Evolutionary conservation across 2,329 filamentous ascomycete species (phyloP).

Genomic region (Didymella pinodella): DNA sequence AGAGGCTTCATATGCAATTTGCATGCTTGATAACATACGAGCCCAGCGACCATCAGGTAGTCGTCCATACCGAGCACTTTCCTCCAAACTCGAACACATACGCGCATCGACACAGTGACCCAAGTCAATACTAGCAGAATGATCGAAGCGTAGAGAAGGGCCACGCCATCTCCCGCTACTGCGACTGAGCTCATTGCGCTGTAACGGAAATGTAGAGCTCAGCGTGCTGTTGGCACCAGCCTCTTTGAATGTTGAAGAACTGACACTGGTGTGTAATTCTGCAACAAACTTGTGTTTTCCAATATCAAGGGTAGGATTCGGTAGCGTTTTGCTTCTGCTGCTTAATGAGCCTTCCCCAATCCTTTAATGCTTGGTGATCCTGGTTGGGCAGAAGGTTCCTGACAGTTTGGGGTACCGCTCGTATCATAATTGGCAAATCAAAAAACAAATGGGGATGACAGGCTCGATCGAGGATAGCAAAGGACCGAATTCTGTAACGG

Average conservation of each 20-base stretch:
- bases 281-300: too few species aligned
- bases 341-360: not conserved
- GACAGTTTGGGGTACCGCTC: not conserved
- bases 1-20: not conserved
- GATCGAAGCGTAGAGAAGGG: constrained; percentile 28
- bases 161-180: constrained; percentile 30
- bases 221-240: not conserved
- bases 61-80: constrained; percentile 28
- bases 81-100: constrained; percentile 29
- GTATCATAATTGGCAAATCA: not conserved
- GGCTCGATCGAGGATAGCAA: not conserved
- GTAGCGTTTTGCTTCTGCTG: not conserved
- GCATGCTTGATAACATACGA: constrained; percentile 19
- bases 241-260: too few species aligned
- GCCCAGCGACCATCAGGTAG: constrained; percentile 29
- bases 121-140: constrained; percentile 29
- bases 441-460: not conserved
- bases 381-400: not conserved
- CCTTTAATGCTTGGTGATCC: constrained; percentile 4
- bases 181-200: constrained; percentile 26
- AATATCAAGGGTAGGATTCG: not conserved
- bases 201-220: not conserved
- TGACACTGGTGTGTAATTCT: too few species aligned
- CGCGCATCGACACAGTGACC: constrained; percentile 29
- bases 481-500: constrained; percentile 7